Percentiles rank a stretch among this genome's conserved stretches.
phyloP scores from a whole-genome alignment of 495 filamentous ascomycete species.

The Hyaloscypha finlandica region DNA sequence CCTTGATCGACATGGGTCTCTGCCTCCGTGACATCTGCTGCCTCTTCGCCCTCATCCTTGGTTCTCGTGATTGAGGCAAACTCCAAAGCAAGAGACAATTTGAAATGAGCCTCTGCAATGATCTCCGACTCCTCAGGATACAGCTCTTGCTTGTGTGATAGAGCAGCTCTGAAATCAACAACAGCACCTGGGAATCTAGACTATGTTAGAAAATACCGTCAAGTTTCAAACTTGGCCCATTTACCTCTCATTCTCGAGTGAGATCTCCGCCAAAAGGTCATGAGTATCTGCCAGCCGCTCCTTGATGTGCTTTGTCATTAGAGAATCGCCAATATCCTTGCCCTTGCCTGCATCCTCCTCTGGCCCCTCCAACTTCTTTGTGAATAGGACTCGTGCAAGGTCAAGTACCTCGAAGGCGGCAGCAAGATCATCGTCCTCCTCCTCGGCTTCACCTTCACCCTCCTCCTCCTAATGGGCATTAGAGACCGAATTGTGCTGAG shows the following conservation, averaged over 20 bases:
- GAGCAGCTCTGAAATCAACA: constrained; percentile 70
- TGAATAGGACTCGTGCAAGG: constrained; percentile 79
- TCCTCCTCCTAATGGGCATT: constrained; percentile 35
- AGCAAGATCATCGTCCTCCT: constrained; percentile 88
- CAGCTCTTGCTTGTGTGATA: constrained; percentile 73
- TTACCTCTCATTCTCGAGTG: constrained; percentile 83
- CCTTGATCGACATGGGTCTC: constrained; percentile 57
- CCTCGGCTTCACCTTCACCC: constrained; percentile 51
- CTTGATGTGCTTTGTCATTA: constrained; percentile 63
- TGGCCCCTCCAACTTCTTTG: constrained; percentile 51
- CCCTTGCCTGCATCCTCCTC: constrained; percentile 47
- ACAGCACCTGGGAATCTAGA: constrained; percentile 75
- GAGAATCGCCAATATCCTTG: constrained; percentile 53
- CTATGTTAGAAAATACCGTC: constrained; percentile 8
- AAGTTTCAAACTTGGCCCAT: constrained; percentile 1
- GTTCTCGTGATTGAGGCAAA: constrained; percentile 76
- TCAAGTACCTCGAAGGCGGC: constrained; percentile 92
- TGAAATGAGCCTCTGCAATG: constrained; percentile 92
- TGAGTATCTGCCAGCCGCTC: constrained; percentile 88
- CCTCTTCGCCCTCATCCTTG: constrained; percentile 53
- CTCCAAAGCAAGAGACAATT: constrained; percentile 92
- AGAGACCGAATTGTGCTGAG: not conserved
- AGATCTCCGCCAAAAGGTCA: constrained; percentile 91
- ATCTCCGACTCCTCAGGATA: constrained; percentile 78
- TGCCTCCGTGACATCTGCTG: constrained; percentile 34